These are phyloP conservation scores for Waltiozyma sp. DNA, from an alignment of 1,139 yeast genomes.

Conservation along the genomic window DNA sequence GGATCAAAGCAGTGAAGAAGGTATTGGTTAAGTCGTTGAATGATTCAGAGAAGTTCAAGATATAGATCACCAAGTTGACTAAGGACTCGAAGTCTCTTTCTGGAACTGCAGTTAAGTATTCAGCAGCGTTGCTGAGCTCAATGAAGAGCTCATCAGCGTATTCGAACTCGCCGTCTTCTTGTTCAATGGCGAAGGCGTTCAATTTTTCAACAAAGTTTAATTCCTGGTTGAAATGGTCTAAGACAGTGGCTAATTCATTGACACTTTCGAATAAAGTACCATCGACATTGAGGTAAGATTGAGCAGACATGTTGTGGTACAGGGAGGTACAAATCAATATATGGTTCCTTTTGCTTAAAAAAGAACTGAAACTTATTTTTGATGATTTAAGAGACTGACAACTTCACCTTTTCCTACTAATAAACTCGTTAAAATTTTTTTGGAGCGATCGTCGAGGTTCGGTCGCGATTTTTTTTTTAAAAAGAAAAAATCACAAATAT, in stretches of 20 bases:
- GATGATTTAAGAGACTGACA: too few relatives aligned
- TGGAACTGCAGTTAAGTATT: constrained; percentile 4
- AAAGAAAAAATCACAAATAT: neutral
- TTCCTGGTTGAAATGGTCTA: constrained; percentile 7
- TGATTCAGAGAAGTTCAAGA: constrained; percentile 6
- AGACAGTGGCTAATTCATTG: constrained; percentile 9
- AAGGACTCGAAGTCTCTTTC: constrained; percentile 14
- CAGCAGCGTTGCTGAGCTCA: constrained; percentile 5
- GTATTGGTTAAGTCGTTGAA: constrained; percentile 4
- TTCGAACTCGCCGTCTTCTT: constrained; percentile 8
- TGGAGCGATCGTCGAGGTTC: neutral
- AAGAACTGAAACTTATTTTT: neutral
- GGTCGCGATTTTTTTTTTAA: too few relatives aligned
- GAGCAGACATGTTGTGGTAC: constrained; percentile 5
- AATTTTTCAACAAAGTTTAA: constrained; percentile 5
- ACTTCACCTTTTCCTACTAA: neutral
- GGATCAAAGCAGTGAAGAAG: constrained; percentile 5
- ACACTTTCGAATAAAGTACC: constrained; percentile 11
- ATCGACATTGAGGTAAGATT: constrained; percentile 11
- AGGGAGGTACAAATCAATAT: too few relatives aligned
- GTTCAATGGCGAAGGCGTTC: constrained; percentile 4
- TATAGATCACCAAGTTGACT: constrained; percentile 11
- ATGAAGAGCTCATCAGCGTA: constrained; percentile 8
- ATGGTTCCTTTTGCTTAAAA: neutral
- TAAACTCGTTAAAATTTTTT: neutral